phyloP scores from a whole-genome alignment of 805 yeast species.

The Lipomyces chichibuensis region DNA sequence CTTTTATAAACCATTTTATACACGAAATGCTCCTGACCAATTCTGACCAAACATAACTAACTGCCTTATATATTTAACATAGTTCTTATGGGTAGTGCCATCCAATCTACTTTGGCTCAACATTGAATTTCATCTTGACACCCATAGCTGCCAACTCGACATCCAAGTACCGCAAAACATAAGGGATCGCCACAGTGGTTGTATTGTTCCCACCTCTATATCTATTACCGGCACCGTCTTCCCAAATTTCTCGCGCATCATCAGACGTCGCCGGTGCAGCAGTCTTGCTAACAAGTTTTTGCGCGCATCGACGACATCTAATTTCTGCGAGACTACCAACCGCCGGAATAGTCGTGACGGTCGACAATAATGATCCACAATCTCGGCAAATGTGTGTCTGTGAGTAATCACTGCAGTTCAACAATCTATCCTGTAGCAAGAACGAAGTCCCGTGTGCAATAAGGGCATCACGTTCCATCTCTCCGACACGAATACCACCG shows the following conservation, averaged over 20 bases:
- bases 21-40: neutral
- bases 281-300: slow-evolving; percentile 55
- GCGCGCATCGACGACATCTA: slow-evolving; percentile 91
- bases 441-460: slow-evolving; percentile 98
- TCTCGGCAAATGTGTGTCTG: slow-evolving; percentile 86
- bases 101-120: slow-evolving; percentile 52
- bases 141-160: slow-evolving; percentile 98
- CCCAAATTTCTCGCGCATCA: slow-evolving; percentile 80
- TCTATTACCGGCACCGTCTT: slow-evolving; percentile 92
- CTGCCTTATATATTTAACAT: neutral
- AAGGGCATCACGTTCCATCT: slow-evolving; percentile 99
- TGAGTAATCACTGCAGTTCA: slow-evolving; percentile 94
- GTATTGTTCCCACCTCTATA: slow-evolving; percentile 91
- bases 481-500: slow-evolving; percentile 99
- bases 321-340: slow-evolving; percentile 74
- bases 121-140: slow-evolving; percentile 86
- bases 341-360: slow-evolving; percentile 89
- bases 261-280: slow-evolving; percentile 54
- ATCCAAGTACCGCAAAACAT: slow-evolving; percentile 91
- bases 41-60: neutral
- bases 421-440: slow-evolving; percentile 88
- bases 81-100: neutral
- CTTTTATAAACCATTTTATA: neutral
- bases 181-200: slow-evolving; percentile 95
- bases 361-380: slow-evolving; percentile 89